A percentile compares a stretch with the other conserved stretches of the same genome.
These are phyloP conservation scores for Colletotrichum orchidophilum DNA, from an alignment of 2,329 filamentous ascomycete genomes.

Conservation along the genomic window DNA sequence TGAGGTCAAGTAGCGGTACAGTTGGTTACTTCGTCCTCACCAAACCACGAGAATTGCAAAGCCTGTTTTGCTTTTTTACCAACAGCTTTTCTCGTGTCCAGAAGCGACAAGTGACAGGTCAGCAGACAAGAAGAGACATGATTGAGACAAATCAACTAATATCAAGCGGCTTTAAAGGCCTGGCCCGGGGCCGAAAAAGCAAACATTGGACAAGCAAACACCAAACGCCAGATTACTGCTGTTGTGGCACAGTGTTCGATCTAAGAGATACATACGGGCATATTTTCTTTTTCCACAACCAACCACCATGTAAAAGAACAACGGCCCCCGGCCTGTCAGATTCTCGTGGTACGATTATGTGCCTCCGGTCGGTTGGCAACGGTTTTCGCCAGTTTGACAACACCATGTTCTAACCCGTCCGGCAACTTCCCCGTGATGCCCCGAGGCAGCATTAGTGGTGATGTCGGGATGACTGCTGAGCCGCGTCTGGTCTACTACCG, in stretches of 20 bases:
- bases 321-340: slow-evolving; percentile 22
- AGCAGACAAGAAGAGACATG: slow-evolving; percentile 14
- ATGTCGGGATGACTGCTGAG: slow-evolving; percentile 8
- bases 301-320: slow-evolving; percentile 1
- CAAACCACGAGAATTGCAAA: background rate
- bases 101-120: slow-evolving; percentile 27
- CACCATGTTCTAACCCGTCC: slow-evolving; percentile 22
- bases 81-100: slow-evolving; percentile 16
- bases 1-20: slow-evolving; percentile 18
- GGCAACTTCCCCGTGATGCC: slow-evolving; percentile 25
- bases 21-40: background rate
- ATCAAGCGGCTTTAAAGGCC: slow-evolving; percentile 5
- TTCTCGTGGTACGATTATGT: background rate
- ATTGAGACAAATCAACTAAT: slow-evolving; percentile 24
- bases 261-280: slow-evolving; percentile 9
- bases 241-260: slow-evolving; percentile 15
- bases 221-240: background rate
- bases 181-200: slow-evolving; percentile 16
- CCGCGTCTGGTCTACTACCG: slow-evolving; percentile 2
- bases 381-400: slow-evolving; percentile 1
- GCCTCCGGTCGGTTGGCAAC: slow-evolving; percentile 21
- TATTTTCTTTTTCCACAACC: slow-evolving; percentile 6
- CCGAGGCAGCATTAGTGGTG: slow-evolving; percentile 4
- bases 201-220: slow-evolving; percentile 16
- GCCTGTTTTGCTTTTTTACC: slow-evolving; percentile 13